These are phyloP conservation scores for Fusarium hostae DNA, from an alignment of 2,329 filamentous ascomycete species.

Conservation along the genomic window DNA sequence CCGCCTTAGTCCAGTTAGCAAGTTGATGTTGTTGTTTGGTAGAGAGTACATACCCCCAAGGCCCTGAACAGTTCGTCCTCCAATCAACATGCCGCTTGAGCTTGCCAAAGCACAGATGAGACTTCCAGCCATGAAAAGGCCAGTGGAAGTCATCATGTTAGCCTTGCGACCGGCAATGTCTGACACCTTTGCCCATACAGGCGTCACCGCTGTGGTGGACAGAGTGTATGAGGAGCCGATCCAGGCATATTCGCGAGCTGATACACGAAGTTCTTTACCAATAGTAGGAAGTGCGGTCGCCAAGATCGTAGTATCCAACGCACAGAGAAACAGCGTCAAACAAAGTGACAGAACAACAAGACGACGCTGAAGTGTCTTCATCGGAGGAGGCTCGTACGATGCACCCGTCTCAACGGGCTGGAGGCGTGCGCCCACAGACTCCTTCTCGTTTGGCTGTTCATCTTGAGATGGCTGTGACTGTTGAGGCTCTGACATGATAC, in stretches of 20 bases:
- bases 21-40: background rate
- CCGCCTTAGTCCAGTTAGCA: background rate
- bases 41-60: slow-evolving; percentile 16
- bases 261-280: slow-evolving; percentile 30
- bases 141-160: slow-evolving; percentile 53
- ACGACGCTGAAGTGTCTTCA: slow-evolving; percentile 36
- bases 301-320: slow-evolving; percentile 45
- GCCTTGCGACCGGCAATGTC: slow-evolving; percentile 63
- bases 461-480: slow-evolving; percentile 15
- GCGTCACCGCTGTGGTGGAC: slow-evolving; percentile 38
- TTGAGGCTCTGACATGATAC: slow-evolving; percentile 17
- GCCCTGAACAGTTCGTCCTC: slow-evolving; percentile 48
- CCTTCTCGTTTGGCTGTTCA: slow-evolving; percentile 14
- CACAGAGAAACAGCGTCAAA: slow-evolving; percentile 41
- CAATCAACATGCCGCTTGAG: slow-evolving; percentile 60
- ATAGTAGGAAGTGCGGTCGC: slow-evolving; percentile 46
- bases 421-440: slow-evolving; percentile 16
- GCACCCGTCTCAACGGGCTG: slow-evolving; percentile 34
- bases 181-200: slow-evolving; percentile 57
- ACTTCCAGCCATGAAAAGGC: slow-evolving; percentile 63
- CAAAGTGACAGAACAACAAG: slow-evolving; percentile 42
- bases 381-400: slow-evolving; percentile 35
- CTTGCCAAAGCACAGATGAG: slow-evolving; percentile 61
- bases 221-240: slow-evolving; percentile 43
- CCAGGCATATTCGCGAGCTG: slow-evolving; percentile 44